Conservation (phyloP, 345 rosid genomes). For the Nephelium lappaceum region DNA sequence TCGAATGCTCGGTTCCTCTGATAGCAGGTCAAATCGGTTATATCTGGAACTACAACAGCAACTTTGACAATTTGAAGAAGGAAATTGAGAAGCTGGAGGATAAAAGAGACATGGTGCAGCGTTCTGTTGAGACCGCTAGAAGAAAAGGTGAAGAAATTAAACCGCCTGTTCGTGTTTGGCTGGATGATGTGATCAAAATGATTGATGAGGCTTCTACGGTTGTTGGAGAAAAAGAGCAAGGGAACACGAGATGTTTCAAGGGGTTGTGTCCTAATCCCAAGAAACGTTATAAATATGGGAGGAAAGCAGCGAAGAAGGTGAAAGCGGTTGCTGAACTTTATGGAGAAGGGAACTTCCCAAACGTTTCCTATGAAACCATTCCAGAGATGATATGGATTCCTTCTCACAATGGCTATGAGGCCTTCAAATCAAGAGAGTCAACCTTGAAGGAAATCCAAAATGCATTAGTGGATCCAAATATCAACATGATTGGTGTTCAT, state of each 20-base stretch:
- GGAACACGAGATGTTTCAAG: too few relatives aligned
- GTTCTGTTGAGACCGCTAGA: background rate
- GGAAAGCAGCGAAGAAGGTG: too few relatives aligned
- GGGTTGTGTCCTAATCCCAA: too few relatives aligned
- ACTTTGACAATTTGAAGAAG: background rate
- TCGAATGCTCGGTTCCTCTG: background rate
- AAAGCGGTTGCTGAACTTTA: too few relatives aligned
- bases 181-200: too few relatives aligned
- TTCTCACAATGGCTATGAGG: background rate
- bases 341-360: too few relatives aligned
- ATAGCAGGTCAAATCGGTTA: background rate
- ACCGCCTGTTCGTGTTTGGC: too few relatives aligned
- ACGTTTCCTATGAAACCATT: background rate
- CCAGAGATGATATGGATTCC: background rate
- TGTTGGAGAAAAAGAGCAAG: too few relatives aligned
- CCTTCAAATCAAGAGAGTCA: slow-evolving; percentile 24
- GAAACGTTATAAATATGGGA: too few relatives aligned
- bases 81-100: background rate
- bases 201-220: too few relatives aligned
- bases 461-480: background rate
- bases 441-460: background rate
- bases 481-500: slow-evolving; percentile 21
- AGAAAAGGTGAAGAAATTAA: slow-evolving; percentile 8
- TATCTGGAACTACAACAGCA: background rate
- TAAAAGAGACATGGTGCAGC: background rate